A percentile compares a stretch with the other conserved stretches of the same genome.
Evolutionary conservation across 805 yeast genomes (phyloP).

Genomic region (Wickerhamomyces canadensis): DNA sequence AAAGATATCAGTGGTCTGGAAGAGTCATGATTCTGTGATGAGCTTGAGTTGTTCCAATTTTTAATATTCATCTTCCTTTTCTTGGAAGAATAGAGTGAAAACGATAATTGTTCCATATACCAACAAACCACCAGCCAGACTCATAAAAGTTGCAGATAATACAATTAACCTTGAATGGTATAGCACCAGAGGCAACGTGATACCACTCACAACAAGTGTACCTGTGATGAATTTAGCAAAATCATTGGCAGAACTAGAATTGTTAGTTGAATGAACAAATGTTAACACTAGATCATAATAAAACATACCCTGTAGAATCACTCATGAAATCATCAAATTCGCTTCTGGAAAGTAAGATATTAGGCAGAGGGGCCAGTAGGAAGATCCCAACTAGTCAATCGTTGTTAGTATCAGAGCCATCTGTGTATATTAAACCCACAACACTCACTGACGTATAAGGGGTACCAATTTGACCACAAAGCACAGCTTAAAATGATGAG

Average conservation of each 20-base stretch:
- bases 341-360: constrained; percentile 46
- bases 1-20: too few species aligned
- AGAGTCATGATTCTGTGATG: too few species aligned
- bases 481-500: constrained; percentile 86
- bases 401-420: constrained; percentile 5
- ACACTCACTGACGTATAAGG: constrained; percentile 72
- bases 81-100: constrained; percentile 70
- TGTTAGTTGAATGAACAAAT: too few species aligned
- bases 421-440: constrained; percentile 27
- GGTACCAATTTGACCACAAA: constrained; percentile 86
- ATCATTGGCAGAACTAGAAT: constrained; percentile 54
- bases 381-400: constrained; percentile 52
- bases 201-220: constrained; percentile 67
- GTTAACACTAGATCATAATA: too few species aligned
- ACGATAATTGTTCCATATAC: constrained; percentile 80
- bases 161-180: constrained; percentile 72
- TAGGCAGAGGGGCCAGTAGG: constrained; percentile 68
- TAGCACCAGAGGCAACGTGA: constrained; percentile 68
- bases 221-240: constrained; percentile 78
- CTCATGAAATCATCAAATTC: constrained; percentile 54
- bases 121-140: constrained; percentile 76
- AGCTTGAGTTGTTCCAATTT: too few species aligned
- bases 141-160: constrained; percentile 66
- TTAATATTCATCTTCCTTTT: constrained; percentile 33
- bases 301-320: too few species aligned